Evolutionary conservation across 345 rosid species (phyloP), one percentile per base, ranked within the genome.

Genomic region (Toxicodendron radicans): DNA sequence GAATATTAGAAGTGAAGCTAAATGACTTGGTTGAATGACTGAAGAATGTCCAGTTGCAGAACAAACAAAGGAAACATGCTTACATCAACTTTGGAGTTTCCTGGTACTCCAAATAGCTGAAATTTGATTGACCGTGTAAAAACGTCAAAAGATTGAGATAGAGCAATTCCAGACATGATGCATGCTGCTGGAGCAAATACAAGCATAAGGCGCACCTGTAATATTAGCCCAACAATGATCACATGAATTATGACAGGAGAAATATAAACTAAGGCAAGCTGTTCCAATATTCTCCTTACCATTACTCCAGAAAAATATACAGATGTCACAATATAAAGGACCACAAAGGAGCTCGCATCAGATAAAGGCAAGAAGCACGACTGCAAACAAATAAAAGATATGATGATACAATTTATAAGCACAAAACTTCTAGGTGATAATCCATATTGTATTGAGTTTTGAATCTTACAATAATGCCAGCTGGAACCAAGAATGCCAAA

Each of bases 121-220:
- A 91, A 95, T 87, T 95, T 95, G 78, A 95, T 88, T 76, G 99
- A 95, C 58, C 85, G 75, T 41, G 99, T 93, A 74, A 93, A 87
- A 79, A 92, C 91, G 81, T 86, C 91, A 86, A 95, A 93, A 77
- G 99, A 92, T 84, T 95, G 95, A 73, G 99, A 95, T 54, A 95
- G 92, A 71, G 99, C 97, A 79, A 95, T 95, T 61, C 99, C 99
- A 85, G 99, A 95, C 91, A 87, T 82, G 76, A 95, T 95, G 85
- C 99, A 95, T 67, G 99, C 99, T 54, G 99, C 99, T 71, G 99
- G 99, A 82, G 99, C 99, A 87, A 95, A 80, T 45, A 95, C 99
- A 74, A 95, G 98, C 99, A 95, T 95, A 76, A 95, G 89, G 64
- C 99, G 99, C 65, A 95, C 99, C 99, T 95, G 85, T 66, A 81